Base-by-base conservation (phyloP, 2,329 filamentous ascomycete genomes). In the Bipolaris bicolor region DNA sequence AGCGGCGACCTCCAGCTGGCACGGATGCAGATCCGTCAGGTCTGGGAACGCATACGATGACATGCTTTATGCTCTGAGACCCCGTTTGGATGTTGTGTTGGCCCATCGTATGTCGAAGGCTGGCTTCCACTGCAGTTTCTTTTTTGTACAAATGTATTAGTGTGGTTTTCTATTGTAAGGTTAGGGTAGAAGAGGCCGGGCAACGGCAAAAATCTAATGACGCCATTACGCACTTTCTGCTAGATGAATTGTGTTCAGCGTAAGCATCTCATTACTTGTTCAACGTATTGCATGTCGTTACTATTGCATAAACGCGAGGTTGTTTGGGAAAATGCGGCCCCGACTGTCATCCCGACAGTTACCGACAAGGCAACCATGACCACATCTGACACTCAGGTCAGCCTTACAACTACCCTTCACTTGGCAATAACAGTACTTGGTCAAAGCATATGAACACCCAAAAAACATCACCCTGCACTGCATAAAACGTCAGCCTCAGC, bases 11-110 rank as follows among this genome's bases (percentile, higher is more conserved):
- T 52, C 58, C 65, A 68, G 65, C 64, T 67, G 65, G 65, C 51
- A 66, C 64, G 65, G 65, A 61, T 37, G 39, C 39, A 50, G 55
- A 58, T 58, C 62, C 65, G 65, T 68, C 65, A 65, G 65, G 65
- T 62, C 65, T 68, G 64, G 40, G 60, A 52, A 49, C 57, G 59
- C 60, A 58, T 60, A 65, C 57, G 62, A 66, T 58, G 58, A 57
- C 48, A 64, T 61, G 60, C 57, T 63, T 52, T 58, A 39, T 52
- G 40, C 58, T 49, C 47, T 49, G 34, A 45, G 45, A 49, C 50
- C 45, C 26, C 50, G 49, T 24, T 54, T 57, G 55, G 55, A 57
- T 45, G 50, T 54, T 49, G 45, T 44, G 43, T 55, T 43, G 47
- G 57, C 57, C 52, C 57, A 50, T 60, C 57, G 48, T 52, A 57